These are phyloP conservation scores for Arctostaphylos glauca DNA, from an alignment of 148 eudicot species.

Conservation along the genomic window DNA sequence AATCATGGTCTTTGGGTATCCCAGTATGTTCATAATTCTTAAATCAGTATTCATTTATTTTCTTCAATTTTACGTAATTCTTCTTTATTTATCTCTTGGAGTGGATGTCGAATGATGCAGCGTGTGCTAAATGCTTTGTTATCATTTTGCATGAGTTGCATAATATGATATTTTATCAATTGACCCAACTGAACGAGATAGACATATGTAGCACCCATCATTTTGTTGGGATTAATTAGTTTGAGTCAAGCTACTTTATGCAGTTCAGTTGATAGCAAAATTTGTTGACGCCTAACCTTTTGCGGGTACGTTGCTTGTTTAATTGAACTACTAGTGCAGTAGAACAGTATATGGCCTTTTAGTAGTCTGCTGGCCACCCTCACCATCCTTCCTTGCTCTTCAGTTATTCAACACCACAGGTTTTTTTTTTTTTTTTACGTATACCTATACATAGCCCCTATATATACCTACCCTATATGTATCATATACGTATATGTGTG, in stretches of 20 bases:
- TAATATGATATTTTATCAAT: background rate
- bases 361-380: background rate
- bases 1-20: conserved; percentile 86
- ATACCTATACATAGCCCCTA: no score
- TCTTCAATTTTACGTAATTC: background rate
- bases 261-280: background rate
- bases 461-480: no score
- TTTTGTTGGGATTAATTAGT: background rate
- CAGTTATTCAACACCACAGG: background rate
- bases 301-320: background rate
- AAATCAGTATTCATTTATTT: background rate
- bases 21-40: conserved; percentile 46
- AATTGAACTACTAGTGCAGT: background rate
- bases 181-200: background rate
- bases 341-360: background rate
- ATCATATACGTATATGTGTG: no score
- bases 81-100: background rate
- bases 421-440: background rate
- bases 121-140: background rate
- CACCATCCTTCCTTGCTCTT: background rate
- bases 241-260: background rate
- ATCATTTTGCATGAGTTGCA: background rate
- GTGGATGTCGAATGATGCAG: background rate
- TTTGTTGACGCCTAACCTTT: background rate
- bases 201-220: background rate